Percentiles rank a stretch among this genome's conserved stretches.
Evolutionary conservation across 257 asterid genomes (phyloP).

Genomic region (Salvia hispanica): DNA sequence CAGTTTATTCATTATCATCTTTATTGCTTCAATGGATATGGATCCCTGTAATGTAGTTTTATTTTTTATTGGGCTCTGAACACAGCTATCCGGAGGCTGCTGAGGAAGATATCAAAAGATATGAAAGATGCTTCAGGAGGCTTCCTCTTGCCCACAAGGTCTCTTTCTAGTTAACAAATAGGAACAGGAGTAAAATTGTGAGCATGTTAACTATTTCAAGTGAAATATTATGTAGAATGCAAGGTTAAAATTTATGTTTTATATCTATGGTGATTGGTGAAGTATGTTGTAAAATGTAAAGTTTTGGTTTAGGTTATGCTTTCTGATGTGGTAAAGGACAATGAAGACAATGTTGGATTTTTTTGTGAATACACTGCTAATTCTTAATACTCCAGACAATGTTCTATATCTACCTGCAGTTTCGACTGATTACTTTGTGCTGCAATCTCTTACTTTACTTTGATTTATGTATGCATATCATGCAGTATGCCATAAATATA

Average conservation of each 20-base stretch:
- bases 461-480: slow-evolving; percentile 14
- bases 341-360: slow-evolving; percentile 18
- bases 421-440: slow-evolving; percentile 5
- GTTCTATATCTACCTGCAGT: too few species aligned
- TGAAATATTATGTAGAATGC: slow-evolving; percentile 6
- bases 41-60: not conserved
- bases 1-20: not conserved
- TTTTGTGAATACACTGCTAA: slow-evolving; percentile 2
- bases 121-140: slow-evolving; percentile 71
- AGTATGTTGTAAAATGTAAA: slow-evolving; percentile 1
- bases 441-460: not conserved
- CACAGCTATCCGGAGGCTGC: slow-evolving; percentile 94
- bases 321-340: slow-evolving; percentile 11
- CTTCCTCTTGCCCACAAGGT: slow-evolving; percentile 86
- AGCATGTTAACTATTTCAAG: slow-evolving; percentile 20
- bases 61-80: slow-evolving; percentile 27
- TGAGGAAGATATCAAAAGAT: slow-evolving; percentile 83
- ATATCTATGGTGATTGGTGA: not conserved
- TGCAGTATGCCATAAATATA: slow-evolving; percentile 5
- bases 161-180: slow-evolving; percentile 27
- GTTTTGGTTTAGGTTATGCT: not conserved
- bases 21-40: not conserved
- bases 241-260: not conserved
- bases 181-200: slow-evolving; percentile 19
- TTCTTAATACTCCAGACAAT: slow-evolving; percentile 17